Conservation (phyloP, 129 eudicot genomes). For the Flaveria robusta region DNA sequence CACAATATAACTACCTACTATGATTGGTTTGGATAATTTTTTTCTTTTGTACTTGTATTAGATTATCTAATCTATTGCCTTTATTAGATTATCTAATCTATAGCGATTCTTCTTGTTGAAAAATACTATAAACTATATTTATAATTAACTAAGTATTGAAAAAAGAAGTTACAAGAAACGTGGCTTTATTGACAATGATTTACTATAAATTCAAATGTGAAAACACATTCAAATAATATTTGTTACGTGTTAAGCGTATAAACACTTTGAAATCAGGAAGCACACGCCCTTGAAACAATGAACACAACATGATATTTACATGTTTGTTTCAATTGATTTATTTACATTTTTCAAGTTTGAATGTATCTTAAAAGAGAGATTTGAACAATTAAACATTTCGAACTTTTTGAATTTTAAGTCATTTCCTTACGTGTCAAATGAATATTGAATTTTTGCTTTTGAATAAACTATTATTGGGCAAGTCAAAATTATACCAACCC, state of each 20-base stretch:
- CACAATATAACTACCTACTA: no score
- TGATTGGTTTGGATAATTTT: no score
- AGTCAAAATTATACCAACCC: constrained; percentile 31
- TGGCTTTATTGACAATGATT: no score
- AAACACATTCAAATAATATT: no score
- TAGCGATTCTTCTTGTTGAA: no score
- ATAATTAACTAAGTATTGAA: no score
- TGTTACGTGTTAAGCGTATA: not conserved
- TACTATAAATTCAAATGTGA: no score
- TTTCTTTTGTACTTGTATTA: no score
- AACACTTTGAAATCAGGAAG: constrained; percentile 3
- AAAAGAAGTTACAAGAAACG: no score
- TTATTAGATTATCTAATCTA: no score
- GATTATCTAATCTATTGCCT: no score
- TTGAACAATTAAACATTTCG: constrained; percentile 5
- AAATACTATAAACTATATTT: no score
- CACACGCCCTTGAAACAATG: constrained; percentile 14
- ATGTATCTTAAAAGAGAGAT: constrained; percentile 31
- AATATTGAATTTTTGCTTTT: constrained; percentile 27
- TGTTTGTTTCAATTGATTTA: not conserved
- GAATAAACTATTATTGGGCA: constrained; percentile 23
- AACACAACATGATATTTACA: constrained; percentile 21
- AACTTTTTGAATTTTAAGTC: not conserved
- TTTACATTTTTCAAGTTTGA: constrained; percentile 19
- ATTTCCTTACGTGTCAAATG: constrained; percentile 27